Base-by-base conservation (phyloP, 768 basidiomycete genomes). In the Boletus rex-veris region DNA sequence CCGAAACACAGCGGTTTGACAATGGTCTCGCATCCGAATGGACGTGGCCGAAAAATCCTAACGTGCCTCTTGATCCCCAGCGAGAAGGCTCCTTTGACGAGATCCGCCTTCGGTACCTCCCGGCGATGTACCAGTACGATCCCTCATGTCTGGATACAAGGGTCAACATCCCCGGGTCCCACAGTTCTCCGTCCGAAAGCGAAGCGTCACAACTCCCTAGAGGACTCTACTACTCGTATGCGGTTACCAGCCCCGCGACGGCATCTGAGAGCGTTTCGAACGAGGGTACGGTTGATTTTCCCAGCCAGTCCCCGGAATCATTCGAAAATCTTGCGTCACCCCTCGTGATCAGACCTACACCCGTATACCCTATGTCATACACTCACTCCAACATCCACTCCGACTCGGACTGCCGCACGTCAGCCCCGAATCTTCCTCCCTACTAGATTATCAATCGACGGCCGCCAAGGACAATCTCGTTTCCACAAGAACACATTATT, bases 361-460 rank as follows among this genome's bases (percentile, higher is more conserved):
- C 69, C 7, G 19, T 64, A 38, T 72, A 70, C 45, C 69, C 69
- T 0, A 39, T 49, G 24, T 59, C 68, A 19, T 70, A 66, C 44
- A 14, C 52, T 42, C 60, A 54, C n/a, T 12, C 41, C 26, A 30
- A 52, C n/a, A 40, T 46, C 41, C 51, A 67, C n/a, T 36, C 58
- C 35, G 54, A 58, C 31, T 38, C 50, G 15, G 57, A 63, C 31
- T 16, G 19, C 37, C 37, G 35, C 41, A 48, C 39, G 18, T 45
- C 41, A 50, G 9, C 47, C 10, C 40, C 45, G 35, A 42, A 40
- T 30, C 41, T 33, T 36, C 49, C 28, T 38, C 40, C 45, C 12
- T 59, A 28, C 28, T 28, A 50, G 53, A 55, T n/a, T 19, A 47
- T 35, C 52, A 35, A 38, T 31, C 26, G 10, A 47, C 30, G 14